Evolutionary conservation across 2,329 filamentous ascomycete genomes (phyloP).

Genomic region (Zymoseptoria pseudotritici): DNA sequence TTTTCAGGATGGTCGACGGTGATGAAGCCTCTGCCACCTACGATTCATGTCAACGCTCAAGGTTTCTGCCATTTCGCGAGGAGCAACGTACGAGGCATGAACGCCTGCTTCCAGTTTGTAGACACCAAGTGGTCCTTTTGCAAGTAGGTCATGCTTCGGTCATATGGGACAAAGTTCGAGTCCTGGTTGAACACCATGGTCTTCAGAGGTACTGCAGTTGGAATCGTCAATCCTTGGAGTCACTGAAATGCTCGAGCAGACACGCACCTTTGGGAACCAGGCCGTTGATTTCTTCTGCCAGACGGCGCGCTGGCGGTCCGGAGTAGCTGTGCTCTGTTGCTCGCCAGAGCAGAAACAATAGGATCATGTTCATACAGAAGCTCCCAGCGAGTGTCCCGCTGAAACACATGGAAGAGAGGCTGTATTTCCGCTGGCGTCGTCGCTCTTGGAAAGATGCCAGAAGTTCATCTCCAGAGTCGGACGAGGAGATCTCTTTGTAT

Average conservation of each 20-base stretch:
- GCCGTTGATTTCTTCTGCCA: neutral
- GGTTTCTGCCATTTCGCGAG: neutral
- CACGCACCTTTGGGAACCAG: neutral
- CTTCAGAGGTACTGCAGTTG: neutral
- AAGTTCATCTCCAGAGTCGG: neutral
- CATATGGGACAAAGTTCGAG: neutral
- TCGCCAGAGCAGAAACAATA: neutral
- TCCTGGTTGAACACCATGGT: neutral
- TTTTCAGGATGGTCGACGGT: conserved; percentile 5
- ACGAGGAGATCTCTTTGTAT: neutral
- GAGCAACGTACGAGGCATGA: neutral
- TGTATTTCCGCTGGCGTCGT: neutral
- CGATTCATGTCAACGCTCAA: neutral
- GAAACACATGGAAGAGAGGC: neutral
- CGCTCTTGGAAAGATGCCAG: neutral
- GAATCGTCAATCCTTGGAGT: neutral
- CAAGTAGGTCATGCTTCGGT: neutral
- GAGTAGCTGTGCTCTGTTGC: neutral
- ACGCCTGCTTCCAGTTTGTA: neutral
- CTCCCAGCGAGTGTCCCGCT: neutral
- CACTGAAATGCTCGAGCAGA: neutral
- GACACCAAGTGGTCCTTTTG: neutral
- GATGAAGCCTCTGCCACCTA: neutral
- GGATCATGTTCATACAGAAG: neutral
- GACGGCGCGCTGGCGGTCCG: neutral